phyloP scores from a whole-genome alignment of 805 yeast species.

The Candida boidinii region DNA sequence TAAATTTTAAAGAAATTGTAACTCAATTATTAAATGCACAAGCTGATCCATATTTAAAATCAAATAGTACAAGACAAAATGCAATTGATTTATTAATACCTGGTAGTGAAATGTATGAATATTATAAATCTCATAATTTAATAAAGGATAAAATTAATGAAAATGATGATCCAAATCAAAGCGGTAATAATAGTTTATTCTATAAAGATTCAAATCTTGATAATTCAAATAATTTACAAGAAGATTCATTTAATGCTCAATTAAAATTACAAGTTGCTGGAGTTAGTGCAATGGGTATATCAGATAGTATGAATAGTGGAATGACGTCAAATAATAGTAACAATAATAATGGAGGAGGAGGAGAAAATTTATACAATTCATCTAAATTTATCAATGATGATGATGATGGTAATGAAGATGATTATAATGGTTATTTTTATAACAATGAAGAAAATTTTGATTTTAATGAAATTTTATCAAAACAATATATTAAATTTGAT shows the following conservation, averaged over 20 bases:
- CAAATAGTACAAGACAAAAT: conserved; percentile 28
- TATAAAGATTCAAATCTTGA: no score
- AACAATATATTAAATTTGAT: conserved; percentile 53
- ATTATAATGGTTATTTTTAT: conserved; percentile 22
- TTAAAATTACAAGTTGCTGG: conserved; percentile 34
- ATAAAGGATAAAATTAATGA: conserved; percentile 12
- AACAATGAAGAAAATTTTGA: conserved; percentile 34
- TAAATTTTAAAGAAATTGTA: conserved; percentile 47
- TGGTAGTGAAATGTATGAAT: conserved; percentile 48
- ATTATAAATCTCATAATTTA: conserved; percentile 45
- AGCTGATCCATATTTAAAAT: conserved; percentile 47
- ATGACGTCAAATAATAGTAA: no score
- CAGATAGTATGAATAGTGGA: conserved; percentile 5
- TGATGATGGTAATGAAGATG: conserved; percentile 22
- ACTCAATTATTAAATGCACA: conserved; percentile 50
- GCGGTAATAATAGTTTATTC: conserved; percentile 6
- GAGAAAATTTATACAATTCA: conserved; percentile 13
- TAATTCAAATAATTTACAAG: no score
- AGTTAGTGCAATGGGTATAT: conserved; percentile 10
- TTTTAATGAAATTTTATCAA: conserved; percentile 44
- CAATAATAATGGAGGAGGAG: no score
- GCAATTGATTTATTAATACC: conserved; percentile 54
- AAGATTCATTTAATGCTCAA: conserved; percentile 23
- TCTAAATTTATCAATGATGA: conserved; percentile 23
- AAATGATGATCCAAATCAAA: conserved; percentile 2